Percentiles rank a stretch among this genome's conserved stretches.
These are phyloP conservation scores for Trametes hirsuta DNA, from an alignment of 1,284 basidiomycete species.

Conservation along the genomic window DNA sequence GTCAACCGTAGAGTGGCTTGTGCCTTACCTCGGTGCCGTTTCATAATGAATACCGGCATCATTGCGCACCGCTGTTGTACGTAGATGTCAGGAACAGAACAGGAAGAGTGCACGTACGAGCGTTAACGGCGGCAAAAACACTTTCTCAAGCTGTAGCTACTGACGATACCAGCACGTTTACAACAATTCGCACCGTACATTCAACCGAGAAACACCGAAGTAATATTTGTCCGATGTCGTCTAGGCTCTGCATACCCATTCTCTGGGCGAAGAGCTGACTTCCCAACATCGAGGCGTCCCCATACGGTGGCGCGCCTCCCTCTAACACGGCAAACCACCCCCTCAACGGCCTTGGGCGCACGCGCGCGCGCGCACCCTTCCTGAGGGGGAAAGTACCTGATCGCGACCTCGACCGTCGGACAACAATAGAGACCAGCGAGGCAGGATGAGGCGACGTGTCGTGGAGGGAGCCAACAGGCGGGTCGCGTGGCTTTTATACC, in stretches of 20 bases:
- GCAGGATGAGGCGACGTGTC: constrained; percentile 39
- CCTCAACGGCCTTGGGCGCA: constrained; percentile 42
- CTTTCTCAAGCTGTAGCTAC: no score
- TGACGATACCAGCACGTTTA: no score
- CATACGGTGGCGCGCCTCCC: constrained; percentile 16
- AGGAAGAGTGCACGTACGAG: no score
- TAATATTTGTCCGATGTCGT: constrained; percentile 28
- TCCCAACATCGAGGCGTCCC: constrained; percentile 34
- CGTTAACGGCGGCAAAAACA: no score
- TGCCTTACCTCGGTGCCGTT: no score
- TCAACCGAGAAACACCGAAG: neutral
- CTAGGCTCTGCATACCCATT: constrained; percentile 36
- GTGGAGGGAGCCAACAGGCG: neutral
- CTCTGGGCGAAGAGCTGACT: constrained; percentile 35
- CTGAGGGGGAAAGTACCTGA: constrained; percentile 47
- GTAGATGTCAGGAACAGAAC: no score
- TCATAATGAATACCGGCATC: no score
- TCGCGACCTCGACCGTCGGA: constrained; percentile 33
- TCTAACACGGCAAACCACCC: constrained; percentile 55
- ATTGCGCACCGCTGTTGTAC: no score
- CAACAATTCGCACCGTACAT: neutral
- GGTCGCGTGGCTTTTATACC: neutral
- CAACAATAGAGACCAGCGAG: constrained; percentile 38
- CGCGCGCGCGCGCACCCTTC: constrained; percentile 33
- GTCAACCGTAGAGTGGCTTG: no score